Conservation (phyloP, 805 yeast genomes). For the Lachancea mirantina region DNA sequence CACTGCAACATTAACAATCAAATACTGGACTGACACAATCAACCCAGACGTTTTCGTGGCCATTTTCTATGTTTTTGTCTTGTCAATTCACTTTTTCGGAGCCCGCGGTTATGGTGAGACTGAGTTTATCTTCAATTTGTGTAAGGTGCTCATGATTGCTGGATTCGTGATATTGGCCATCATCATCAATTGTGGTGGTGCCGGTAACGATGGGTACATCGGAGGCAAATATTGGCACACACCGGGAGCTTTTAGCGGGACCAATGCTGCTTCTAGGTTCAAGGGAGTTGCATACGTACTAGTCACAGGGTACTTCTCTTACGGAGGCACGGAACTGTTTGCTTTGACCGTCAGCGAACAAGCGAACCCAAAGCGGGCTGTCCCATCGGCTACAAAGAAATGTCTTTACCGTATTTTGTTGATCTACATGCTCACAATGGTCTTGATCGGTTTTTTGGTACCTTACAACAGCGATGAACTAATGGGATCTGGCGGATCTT, state of each 20-base stretch:
- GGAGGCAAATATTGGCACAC: constrained; percentile 54
- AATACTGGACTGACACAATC: constrained; percentile 41
- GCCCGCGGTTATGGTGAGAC: constrained; percentile 68
- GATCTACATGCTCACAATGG: constrained; percentile 48
- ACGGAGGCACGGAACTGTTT: constrained; percentile 59
- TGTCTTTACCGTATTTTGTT: constrained; percentile 58
- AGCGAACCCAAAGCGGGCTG: constrained; percentile 48
- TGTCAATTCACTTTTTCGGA: constrained; percentile 40
- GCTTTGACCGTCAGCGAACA: constrained; percentile 66
- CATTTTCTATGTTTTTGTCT: constrained; percentile 41
- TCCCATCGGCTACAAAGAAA: constrained; percentile 59
- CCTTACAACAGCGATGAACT: constrained; percentile 48
- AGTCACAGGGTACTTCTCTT: constrained; percentile 56
- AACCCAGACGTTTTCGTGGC: constrained; percentile 45
- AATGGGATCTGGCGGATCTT: constrained; percentile 41
- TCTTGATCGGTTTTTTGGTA: constrained; percentile 52
- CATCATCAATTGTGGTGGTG: constrained; percentile 53
- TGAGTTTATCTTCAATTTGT: constrained; percentile 48
- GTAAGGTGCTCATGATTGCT: constrained; percentile 50
- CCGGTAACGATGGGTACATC: constrained; percentile 45
- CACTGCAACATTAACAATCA: constrained; percentile 47
- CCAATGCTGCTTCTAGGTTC: constrained; percentile 29
- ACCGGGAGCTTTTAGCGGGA: constrained; percentile 43
- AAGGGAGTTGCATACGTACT: constrained; percentile 61
- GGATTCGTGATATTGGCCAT: constrained; percentile 54